Evolutionary conservation across 441 rosid genomes (phyloP), one percentile per base, ranked within the genome.

Genomic region (Omphalea diandra): DNA sequence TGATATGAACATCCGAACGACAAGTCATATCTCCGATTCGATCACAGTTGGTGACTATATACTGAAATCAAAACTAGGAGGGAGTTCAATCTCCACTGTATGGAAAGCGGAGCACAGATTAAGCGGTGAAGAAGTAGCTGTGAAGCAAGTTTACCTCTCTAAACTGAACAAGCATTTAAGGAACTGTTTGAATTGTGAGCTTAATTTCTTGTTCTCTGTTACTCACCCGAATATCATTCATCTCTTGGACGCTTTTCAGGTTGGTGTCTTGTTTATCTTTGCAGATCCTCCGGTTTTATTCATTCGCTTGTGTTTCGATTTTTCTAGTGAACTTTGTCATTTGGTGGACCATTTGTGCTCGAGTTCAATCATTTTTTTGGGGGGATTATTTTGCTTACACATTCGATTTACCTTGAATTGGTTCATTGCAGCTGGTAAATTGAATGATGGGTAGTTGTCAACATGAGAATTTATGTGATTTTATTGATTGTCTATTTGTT

Each of bases 201-300:
- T 86, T 73, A 63, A 61, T 3, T 86, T 88, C 71, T 76, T 88
- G 41, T 84, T 90, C 61, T 84, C 89, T 43, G 82, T 84, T 20
- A 63, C 77, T 61, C 91, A 90, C 63, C 86, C 90, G 26, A 88
- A 84, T 61, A 86, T 88, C 72, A 77, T 88, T 59, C 85, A 87
- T 38, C 93, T 86, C 49, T 72, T 78, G 54, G 27, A 71, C 0
- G 68, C 76, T 43, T 40, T 83, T 27, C 79, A 82, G 79, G 92
- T 88, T 62, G 3, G 27, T 11, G 6, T 26, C 50, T 18, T 2
- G n/a, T 8, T 40, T 9, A 40, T 32, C 4, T 33, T 9, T 50
- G 20, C 12, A 50, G 2, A 6, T 2, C 4, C 35, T 67, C 32
- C 58, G 26, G 43, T 67, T 18, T 20, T 3, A 67, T 46, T 32